phyloP scores from a whole-genome alignment of 192 early-diverging fungal genomes.

The Kickxella alabastrina region DNA sequence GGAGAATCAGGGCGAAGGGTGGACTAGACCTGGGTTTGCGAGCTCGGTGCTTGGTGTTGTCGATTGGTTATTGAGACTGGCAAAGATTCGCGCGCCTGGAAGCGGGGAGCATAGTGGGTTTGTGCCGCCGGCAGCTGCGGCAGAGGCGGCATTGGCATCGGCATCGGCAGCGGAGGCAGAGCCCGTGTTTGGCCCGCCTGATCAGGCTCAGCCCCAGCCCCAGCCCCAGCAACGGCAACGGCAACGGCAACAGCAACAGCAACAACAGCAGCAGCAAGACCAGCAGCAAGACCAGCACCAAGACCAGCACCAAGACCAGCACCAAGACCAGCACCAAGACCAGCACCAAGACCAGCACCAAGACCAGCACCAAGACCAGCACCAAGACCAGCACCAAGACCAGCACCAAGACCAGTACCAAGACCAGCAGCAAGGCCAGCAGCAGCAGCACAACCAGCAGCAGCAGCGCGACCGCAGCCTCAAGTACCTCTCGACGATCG shows the following conservation, averaged over 20 bases:
- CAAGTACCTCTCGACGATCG: conserved; percentile 44
- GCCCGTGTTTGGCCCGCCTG: not conserved
- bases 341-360: not conserved
- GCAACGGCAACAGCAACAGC: not conserved
- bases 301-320: not conserved
- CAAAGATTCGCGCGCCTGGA: conserved; percentile 6
- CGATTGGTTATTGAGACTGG: conserved; percentile 24
- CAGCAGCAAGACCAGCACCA: not conserved
- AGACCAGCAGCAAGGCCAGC: not conserved
- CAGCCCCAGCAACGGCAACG: too few species aligned
- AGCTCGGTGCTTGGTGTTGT: conserved; percentile 27
- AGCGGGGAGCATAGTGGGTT: not conserved
- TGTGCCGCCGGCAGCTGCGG: not conserved
- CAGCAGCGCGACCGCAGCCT: conserved; percentile 21
- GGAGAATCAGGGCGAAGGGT: conserved; percentile 16
- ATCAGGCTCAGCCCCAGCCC: not conserved
- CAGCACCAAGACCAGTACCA: not conserved
- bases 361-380: not conserved
- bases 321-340: conserved; percentile 14
- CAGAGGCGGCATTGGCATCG: not conserved
- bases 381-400: conserved; percentile 2
- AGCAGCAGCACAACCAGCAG: not conserved
- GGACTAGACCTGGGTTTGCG: conserved; percentile 20
- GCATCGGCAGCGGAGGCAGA: not conserved
- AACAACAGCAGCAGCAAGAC: not conserved